phyloP scores from a whole-genome alignment of 805 yeast genomes.

The Ogataea glucozyma region DNA sequence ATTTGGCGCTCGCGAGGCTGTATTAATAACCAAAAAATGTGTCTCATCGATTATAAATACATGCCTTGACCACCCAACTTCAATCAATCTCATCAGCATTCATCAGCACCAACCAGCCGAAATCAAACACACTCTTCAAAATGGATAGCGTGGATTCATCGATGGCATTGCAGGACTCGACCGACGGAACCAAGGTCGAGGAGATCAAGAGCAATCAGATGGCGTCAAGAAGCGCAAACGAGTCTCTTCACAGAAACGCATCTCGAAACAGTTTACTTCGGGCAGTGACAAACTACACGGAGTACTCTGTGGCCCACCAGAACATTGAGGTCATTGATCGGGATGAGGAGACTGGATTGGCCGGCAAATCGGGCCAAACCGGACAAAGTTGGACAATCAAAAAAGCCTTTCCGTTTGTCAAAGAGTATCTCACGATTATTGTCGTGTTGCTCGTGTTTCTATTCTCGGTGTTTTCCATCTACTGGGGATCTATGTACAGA shows the following conservation, averaged over 20 bases:
- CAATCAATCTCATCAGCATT: background rate
- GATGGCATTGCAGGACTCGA: background rate
- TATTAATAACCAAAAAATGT: no score
- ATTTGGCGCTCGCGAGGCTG: no score
- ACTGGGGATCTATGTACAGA: slow-evolving; percentile 50
- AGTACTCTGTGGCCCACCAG: slow-evolving; percentile 19
- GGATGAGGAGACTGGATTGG: slow-evolving; percentile 9
- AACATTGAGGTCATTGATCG: slow-evolving; percentile 5
- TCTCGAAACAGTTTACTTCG: slow-evolving; percentile 17
- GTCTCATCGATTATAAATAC: no score
- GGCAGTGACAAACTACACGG: slow-evolving; percentile 28
- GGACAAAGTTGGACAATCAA: slow-evolving; percentile 18
- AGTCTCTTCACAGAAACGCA: background rate
- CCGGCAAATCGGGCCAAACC: slow-evolving; percentile 1
- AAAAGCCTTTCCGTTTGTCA: slow-evolving; percentile 7
- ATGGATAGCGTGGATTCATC: background rate
- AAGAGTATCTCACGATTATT: slow-evolving; percentile 18
- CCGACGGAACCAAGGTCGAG: background rate
- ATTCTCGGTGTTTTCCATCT: slow-evolving; percentile 42
- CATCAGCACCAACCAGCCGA: background rate
- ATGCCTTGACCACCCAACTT: no score
- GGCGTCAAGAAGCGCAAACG: background rate
- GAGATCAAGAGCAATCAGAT: background rate
- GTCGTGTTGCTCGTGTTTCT: slow-evolving; percentile 38
- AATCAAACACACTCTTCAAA: background rate